phyloP scores from a whole-genome alignment of 2,329 filamentous ascomycete genomes.

The Penicillium carneum region DNA sequence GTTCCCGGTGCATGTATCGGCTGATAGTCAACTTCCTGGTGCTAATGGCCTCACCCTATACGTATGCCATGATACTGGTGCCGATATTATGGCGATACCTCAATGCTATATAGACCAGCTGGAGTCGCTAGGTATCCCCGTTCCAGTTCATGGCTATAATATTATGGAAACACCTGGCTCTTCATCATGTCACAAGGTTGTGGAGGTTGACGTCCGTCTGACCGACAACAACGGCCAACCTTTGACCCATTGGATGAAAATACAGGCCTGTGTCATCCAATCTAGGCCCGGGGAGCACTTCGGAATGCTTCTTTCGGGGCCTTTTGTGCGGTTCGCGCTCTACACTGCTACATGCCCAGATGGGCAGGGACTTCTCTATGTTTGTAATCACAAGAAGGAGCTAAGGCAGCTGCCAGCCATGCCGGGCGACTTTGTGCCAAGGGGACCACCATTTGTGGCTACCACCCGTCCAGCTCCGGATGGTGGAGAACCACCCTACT shows the following conservation, averaged over 20 bases:
- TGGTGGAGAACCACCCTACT: neutral
- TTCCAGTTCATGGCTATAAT: neutral
- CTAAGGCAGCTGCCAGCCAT: neutral
- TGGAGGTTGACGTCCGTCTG: constrained; percentile 1
- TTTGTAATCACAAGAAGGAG: neutral
- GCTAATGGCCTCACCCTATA: neutral
- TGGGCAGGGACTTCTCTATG: constrained; percentile 1
- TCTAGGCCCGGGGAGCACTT: too few species aligned
- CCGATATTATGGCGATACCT: constrained; percentile 10
- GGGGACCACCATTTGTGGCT: neutral
- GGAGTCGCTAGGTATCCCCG: neutral
- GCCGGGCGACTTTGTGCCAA: neutral
- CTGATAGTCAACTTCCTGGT: neutral
- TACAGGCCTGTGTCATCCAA: neutral
- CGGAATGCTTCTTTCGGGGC: neutral
- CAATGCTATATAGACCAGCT: neutral
- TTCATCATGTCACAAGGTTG: neutral
- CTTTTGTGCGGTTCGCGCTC: constrained; percentile 4
- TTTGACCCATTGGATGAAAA: constrained; percentile 1
- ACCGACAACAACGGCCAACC: too few species aligned
- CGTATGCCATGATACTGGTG: constrained; percentile 16
- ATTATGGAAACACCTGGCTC: neutral
- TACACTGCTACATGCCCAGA: constrained; percentile 9
- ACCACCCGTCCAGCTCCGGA: neutral
- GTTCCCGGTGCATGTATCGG: neutral